Conservation (phyloP, 2,329 filamentous ascomycete genomes). For the Pseudomassariella vexata region DNA sequence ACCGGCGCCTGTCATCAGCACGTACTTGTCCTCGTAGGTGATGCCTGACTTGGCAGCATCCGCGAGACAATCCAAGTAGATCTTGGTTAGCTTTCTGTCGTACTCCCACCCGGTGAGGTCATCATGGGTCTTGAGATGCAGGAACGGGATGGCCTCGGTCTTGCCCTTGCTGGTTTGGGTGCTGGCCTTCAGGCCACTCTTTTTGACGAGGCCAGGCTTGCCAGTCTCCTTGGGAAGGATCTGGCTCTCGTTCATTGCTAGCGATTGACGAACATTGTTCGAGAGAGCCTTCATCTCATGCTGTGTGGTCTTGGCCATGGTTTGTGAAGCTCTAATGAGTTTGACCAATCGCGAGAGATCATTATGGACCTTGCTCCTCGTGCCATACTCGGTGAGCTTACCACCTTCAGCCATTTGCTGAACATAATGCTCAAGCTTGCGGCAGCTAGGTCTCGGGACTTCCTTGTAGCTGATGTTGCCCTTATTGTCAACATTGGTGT, state of each 20-base stretch:
- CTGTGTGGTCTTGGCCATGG: constrained; percentile 92
- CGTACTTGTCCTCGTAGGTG: constrained; percentile 91
- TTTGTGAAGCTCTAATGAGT: constrained; percentile 97
- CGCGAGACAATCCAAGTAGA: constrained; percentile 89
- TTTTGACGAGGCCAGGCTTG: constrained; percentile 49
- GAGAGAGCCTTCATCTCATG: constrained; percentile 95
- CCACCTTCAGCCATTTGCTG: constrained; percentile 97
- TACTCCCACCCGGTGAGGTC: constrained; percentile 95
- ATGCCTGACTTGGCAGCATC: constrained; percentile 82
- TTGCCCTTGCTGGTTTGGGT: constrained; percentile 70
- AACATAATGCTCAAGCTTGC: constrained; percentile 97
- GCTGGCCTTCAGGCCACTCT: constrained; percentile 43
- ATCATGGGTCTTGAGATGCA: constrained; percentile 92
- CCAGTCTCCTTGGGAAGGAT: constrained; percentile 86
- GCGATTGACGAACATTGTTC: constrained; percentile 84
- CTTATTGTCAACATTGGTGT: constrained; percentile 85
- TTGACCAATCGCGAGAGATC: constrained; percentile 95
- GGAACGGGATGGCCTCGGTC: constrained; percentile 94
- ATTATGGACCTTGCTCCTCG: constrained; percentile 95
- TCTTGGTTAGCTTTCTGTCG: constrained; percentile 93
- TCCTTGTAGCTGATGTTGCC: constrained; percentile 93
- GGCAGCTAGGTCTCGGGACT: constrained; percentile 76
- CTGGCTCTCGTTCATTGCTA: constrained; percentile 97
- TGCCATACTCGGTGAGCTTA: constrained; percentile 98
- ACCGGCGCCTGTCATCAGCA: constrained; percentile 96